Base-by-base conservation (phyloP, 257 asterid genomes). In the Prunella vulgaris region DNA sequence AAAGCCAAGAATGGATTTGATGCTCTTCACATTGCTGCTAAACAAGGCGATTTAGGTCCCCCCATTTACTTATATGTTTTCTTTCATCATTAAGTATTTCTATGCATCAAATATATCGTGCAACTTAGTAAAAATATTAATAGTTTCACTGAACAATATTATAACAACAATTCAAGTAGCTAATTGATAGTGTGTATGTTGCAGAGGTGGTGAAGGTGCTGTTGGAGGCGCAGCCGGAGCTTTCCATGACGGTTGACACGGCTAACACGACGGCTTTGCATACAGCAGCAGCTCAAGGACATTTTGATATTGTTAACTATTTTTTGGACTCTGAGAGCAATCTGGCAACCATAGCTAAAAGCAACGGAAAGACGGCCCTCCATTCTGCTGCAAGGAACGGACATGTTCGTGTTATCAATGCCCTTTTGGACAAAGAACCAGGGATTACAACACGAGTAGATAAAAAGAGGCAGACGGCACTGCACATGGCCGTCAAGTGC, bases 1-100 rank as follows among this genome's bases (percentile, higher is more conserved):
- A 85, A 85, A 67, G 90, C 88, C 3, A 74, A 56, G 60, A 85
- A 83, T 54, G 90, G 90, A 9, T 85, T 78, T 35, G 90, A 85
- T 57, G 82, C 88, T 2, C 84, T 85, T 69, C 88, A 83, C 73
- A 83, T 85, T 75, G 88, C 90, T 38, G 86, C 88, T 25, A 85
- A 85, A 69, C 88, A 85, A 66, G 90, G 90, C 46, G 88, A 85
- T 69, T 80, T 85, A 18, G 90, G 86, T 32, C n/a, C n/a, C n/a
- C n/a, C n/a, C n/a, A n/a, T n/a, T n/a, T n/a, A n/a, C n/a, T n/a
- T n/a, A n/a, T n/a, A n/a, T n/a, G n/a, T n/a, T n/a, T n/a, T n/a
- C n/a, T n/a, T n/a, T n/a, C n/a, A n/a, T 25, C 28, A 25, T 25
- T 25, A 25, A 25, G n/a, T n/a, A n/a, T n/a, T n/a, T n/a, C 28